These are phyloP conservation scores for Zygoascus hellenicus DNA, from an alignment of 1,139 yeast genomes.

Conservation along the genomic window DNA sequence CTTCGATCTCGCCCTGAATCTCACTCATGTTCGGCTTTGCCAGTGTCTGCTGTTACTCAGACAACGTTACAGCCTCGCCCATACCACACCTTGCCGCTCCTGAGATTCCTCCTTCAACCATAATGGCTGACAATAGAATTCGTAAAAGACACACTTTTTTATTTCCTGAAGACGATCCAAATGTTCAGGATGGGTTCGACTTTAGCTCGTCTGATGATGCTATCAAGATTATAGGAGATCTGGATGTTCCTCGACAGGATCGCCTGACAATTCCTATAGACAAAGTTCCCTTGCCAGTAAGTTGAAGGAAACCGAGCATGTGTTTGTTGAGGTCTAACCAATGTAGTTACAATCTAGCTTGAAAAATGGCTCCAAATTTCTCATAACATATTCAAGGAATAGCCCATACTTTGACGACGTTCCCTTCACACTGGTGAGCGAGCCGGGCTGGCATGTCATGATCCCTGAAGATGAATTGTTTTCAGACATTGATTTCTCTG, in stretches of 20 bases:
- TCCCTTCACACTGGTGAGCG: conserved; percentile 28
- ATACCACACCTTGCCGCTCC: neutral
- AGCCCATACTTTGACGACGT: conserved; percentile 17
- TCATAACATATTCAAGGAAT: conserved; percentile 24
- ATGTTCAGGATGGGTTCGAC: conserved; percentile 17
- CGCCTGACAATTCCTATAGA: conserved; percentile 23
- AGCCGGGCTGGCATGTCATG: conserved; percentile 29
- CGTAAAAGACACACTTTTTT: conserved; percentile 26
- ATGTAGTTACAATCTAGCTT: too few relatives aligned
- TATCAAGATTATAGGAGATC: conserved; percentile 12
- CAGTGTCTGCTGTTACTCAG: too few relatives aligned
- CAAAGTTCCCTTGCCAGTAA: conserved; percentile 3
- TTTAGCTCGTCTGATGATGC: conserved; percentile 9
- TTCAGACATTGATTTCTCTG: conserved; percentile 2
- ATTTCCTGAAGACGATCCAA: conserved; percentile 21
- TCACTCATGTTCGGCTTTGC: neutral
- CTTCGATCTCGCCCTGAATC: too few relatives aligned
- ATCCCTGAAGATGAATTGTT: conserved; percentile 13
- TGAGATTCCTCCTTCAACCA: conserved; percentile 1
- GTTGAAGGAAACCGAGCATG: neutral
- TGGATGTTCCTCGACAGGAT: conserved; percentile 23
- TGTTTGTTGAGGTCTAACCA: neutral
- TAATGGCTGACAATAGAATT: conserved; percentile 11
- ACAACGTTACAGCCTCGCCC: too few relatives aligned
- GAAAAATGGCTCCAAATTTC: conserved; percentile 13